These are phyloP conservation scores for Thelephora aurantiotincta DNA, from an alignment of 768 basidiomycete genomes.

Conservation along the genomic window DNA sequence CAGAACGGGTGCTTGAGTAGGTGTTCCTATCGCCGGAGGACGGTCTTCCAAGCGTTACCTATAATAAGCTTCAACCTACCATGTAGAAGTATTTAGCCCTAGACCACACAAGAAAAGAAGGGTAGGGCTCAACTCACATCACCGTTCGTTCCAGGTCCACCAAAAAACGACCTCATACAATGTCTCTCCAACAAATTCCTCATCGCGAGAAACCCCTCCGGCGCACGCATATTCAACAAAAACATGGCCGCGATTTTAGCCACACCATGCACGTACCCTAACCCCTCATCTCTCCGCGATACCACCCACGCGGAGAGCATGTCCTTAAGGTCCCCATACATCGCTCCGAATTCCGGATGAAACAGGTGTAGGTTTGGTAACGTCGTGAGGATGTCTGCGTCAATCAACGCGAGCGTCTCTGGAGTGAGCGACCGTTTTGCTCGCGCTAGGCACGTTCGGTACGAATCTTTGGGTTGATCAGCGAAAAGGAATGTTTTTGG, in stretches of 20 bases:
- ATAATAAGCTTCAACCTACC: constrained; percentile 82
- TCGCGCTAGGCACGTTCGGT: constrained; percentile 53
- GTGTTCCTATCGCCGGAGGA: not conserved
- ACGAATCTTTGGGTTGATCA: constrained; percentile 39
- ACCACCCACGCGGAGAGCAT: constrained; percentile 84
- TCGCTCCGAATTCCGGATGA: constrained; percentile 56
- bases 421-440: constrained; percentile 54
- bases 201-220: constrained; percentile 70
- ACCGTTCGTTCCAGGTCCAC: constrained; percentile 51
- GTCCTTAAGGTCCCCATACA: constrained; percentile 73
- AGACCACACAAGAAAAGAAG: constrained; percentile 7
- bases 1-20: constrained; percentile 3
- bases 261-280: constrained; percentile 56
- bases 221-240: constrained; percentile 64
- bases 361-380: constrained; percentile 75
- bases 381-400: constrained; percentile 61
- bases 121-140: constrained; percentile 43
- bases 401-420: constrained; percentile 46
- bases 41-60: constrained; percentile 30
- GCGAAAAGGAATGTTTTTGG: not conserved
- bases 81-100: constrained; percentile 2
- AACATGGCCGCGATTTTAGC: constrained; percentile 79
- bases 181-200: constrained; percentile 77
- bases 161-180: constrained; percentile 76
- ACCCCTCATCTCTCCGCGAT: constrained; percentile 66